Evolutionary conservation across 257 asterid species (phyloP), one percentile per base, ranked within the genome.

Genomic region (Nicotiana knightiana): DNA sequence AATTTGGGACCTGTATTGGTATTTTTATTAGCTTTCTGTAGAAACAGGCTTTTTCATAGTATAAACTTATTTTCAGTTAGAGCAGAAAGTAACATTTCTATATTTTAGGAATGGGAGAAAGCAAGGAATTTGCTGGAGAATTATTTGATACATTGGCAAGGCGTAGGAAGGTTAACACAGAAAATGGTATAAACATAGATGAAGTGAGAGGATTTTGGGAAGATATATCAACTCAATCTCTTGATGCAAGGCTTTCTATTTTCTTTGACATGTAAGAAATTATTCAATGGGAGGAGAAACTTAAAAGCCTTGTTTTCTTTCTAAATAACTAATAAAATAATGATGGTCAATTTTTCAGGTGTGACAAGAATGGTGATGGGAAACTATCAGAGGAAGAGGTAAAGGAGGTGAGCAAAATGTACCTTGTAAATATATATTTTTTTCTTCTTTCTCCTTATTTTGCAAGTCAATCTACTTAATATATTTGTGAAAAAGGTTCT

Each of bases 341-440:
- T n/a, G 10, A 24, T 73, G 64, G 33, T 9, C 18, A 66, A 9
- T 54, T 53, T 83, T 86, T 57, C 85, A 96, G 98, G 99, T 96
- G 99, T 85, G 99, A 96, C 87, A 96, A 92, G 91, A 93, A 96
- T 86, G 98, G 99, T 35, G 98, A 96, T 86, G 99, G 99, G 59
- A 88, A 85, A 90, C 85, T 94, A 81, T 93, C 98, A 16, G 98
- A 96, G 83, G 99, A 93, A 13, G 99, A 96, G 89, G 98, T 96
- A 11, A 93, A 82, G 88, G 95, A 96, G 97, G 99, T 95, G 88
- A 86, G 87, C 5, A 62, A 77, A 80, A 18, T 32, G 26, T 2
- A 17, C 73, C 24, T 58, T 12, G 28, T 35, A 57, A 17, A 11
- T 78, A 3, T 28, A 11, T 78, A 3, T 28, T 28, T 28, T 77